Evolutionary conservation across 2,329 filamentous ascomycete genomes (phyloP).

Genomic region (Colletotrichum sp.): DNA sequence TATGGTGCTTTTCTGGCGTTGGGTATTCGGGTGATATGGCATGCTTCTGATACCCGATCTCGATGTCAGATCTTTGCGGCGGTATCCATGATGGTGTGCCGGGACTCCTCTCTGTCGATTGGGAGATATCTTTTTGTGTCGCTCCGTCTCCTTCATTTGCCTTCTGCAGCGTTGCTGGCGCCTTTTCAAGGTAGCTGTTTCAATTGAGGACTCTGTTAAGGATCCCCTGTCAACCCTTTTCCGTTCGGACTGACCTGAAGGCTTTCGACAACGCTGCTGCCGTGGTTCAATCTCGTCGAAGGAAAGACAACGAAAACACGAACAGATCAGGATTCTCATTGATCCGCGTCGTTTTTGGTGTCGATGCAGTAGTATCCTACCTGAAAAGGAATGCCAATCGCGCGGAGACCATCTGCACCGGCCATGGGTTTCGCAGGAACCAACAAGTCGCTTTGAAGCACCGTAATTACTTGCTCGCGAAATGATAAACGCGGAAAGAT

Average conservation of each 20-base stretch:
- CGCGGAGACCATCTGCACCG: neutral
- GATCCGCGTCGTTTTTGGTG: neutral
- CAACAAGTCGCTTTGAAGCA: neutral
- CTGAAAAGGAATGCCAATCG: neutral
- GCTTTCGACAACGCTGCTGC: neutral
- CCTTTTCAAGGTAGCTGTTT: neutral
- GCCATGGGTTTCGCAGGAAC: neutral
- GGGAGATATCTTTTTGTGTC: neutral
- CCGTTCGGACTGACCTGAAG: neutral
- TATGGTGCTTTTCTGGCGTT: neutral
- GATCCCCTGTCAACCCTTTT: neutral
- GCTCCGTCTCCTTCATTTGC: neutral
- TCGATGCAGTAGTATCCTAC: neutral
- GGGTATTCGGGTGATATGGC: neutral
- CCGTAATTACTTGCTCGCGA: too few relatives aligned
- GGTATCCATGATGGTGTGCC: neutral
- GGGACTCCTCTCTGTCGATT: neutral
- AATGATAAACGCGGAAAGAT: neutral
- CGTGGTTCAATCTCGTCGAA: neutral
- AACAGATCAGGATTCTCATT: neutral
- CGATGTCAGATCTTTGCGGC: neutral
- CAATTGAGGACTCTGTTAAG: neutral
- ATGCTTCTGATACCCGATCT: neutral
- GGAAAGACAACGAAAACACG: neutral
- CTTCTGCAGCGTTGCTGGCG: neutral